Conservation (phyloP, 78 protist genomes). For the Chrysochromulina parva region DNA sequence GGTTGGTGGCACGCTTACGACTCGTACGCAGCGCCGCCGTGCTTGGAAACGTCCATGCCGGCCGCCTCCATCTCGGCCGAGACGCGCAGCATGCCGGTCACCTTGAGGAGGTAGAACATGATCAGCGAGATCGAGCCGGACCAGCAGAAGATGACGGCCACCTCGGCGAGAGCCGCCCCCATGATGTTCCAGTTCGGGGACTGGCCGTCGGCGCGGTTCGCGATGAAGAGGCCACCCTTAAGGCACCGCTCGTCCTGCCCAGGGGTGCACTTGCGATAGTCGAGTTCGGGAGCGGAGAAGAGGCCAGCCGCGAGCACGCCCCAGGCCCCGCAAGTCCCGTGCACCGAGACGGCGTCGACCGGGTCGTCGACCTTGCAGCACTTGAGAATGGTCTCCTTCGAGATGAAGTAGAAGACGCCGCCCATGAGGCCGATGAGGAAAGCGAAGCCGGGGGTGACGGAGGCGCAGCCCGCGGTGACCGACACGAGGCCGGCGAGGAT, state of each 20-base stretch:
- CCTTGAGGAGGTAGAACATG: neutral
- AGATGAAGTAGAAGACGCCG: constrained; percentile 7
- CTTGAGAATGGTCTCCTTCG: neutral
- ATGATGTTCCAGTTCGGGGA: neutral
- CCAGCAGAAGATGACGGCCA: neutral
- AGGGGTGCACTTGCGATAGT: neutral
- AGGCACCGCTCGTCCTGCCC: neutral
- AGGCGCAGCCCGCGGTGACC: constrained; percentile 50
- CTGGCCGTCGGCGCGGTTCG: neutral
- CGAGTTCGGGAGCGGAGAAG: neutral
- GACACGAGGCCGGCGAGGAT: constrained; percentile 57
- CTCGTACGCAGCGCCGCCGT: neutral
- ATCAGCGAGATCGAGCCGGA: neutral
- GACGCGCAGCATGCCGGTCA: neutral
- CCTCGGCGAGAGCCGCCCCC: neutral
- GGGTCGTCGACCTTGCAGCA: constrained; percentile 78
- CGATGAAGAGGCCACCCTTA: neutral
- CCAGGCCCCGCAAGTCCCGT: constrained; percentile 71
- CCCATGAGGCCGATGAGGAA: constrained; percentile 46
- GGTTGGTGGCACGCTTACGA: no score
- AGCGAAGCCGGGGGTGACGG: constrained; percentile 47
- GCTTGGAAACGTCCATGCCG: constrained; percentile 30
- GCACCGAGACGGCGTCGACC: constrained; percentile 76
- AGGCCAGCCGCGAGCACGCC: neutral
- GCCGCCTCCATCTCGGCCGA: neutral